These are phyloP conservation scores for Fusarium albidum DNA, from an alignment of 2,329 filamentous ascomycete species.

Conservation along the genomic window DNA sequence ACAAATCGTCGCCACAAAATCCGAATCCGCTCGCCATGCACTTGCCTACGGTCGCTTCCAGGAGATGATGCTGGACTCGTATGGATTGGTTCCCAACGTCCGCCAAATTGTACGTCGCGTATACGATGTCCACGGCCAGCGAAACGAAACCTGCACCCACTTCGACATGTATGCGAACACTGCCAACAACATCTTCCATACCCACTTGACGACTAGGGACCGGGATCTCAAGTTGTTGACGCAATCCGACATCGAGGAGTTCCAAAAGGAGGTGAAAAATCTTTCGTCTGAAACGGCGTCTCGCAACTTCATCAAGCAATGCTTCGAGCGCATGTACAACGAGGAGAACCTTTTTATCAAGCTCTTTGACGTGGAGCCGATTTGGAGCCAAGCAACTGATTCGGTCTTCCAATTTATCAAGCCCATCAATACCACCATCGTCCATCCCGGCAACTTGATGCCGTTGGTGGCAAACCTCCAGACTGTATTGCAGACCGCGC, in stretches of 20 bases:
- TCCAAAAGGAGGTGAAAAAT: slow-evolving; percentile 60
- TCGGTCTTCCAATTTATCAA: slow-evolving; percentile 63
- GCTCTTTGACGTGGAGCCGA: slow-evolving; percentile 64
- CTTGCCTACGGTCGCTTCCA: slow-evolving; percentile 68
- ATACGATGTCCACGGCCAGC: slow-evolving; percentile 61
- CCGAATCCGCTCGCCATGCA: slow-evolving; percentile 66
- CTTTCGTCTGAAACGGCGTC: slow-evolving; percentile 62
- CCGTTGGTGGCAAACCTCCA: slow-evolving; percentile 61
- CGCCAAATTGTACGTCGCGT: slow-evolving; percentile 60
- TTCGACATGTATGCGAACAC: slow-evolving; percentile 63
- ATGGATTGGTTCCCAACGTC: slow-evolving; percentile 63
- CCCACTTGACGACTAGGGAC: slow-evolving; percentile 62
- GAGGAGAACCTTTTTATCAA: slow-evolving; percentile 62
- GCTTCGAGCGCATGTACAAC: slow-evolving; percentile 64
- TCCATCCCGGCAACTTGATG: slow-evolving; percentile 62
- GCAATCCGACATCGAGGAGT: slow-evolving; percentile 63
- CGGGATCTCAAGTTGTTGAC: slow-evolving; percentile 60
- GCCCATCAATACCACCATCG: slow-evolving; percentile 57
- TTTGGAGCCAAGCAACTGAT: slow-evolving; percentile 57
- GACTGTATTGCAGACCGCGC: slow-evolving; percentile 54
- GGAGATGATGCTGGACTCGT: slow-evolving; percentile 65
- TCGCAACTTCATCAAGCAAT: slow-evolving; percentile 67
- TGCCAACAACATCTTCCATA: slow-evolving; percentile 61
- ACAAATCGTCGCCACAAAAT: slow-evolving; percentile 63
- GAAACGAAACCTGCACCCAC: slow-evolving; percentile 51